Evolutionary conservation across 192 early-diverging fungal species (phyloP).

Genomic region (Powellomyces hirtus): DNA sequence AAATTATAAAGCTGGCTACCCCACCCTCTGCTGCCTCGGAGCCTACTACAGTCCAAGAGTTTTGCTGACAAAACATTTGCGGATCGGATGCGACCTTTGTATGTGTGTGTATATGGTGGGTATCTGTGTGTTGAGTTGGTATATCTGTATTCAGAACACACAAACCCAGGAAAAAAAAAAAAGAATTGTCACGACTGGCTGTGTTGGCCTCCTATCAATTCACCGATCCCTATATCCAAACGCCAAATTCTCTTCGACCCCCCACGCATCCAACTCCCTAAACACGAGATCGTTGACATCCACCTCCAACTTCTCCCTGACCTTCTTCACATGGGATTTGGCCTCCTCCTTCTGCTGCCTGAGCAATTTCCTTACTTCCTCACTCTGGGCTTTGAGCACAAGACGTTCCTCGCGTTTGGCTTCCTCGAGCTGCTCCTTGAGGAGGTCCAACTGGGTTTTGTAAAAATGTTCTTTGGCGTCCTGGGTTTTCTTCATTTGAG

Average conservation of each 20-base stretch:
- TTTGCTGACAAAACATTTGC: no score
- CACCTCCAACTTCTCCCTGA: constrained; percentile 24
- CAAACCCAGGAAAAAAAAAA: no score
- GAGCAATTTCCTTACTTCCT: constrained; percentile 20
- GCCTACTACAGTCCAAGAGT: no score
- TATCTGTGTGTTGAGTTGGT: no score
- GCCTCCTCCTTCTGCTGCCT: constrained; percentile 23
- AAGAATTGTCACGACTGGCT: no score
- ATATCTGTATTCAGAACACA: no score
- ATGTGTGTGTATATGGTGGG: no score
- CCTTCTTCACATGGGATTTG: not conserved
- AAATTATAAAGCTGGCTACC: no score
- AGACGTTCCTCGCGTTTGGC: constrained; percentile 14
- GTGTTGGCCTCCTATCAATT: no score
- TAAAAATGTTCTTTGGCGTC: constrained; percentile 21
- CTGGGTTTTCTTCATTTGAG: not conserved
- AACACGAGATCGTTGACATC: constrained; percentile 17
- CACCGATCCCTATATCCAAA: no score
- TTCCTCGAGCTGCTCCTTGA: constrained; percentile 17
- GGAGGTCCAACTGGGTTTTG: constrained; percentile 7
- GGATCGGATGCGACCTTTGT: no score
- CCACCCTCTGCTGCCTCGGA: no score
- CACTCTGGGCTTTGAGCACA: constrained; percentile 15
- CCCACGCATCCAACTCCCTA: constrained; percentile 10
- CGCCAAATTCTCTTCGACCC: not conserved